Evolutionary conservation across 2,329 filamentous ascomycete species (phyloP).

Genomic region (Colletotrichum tofieldiae): DNA sequence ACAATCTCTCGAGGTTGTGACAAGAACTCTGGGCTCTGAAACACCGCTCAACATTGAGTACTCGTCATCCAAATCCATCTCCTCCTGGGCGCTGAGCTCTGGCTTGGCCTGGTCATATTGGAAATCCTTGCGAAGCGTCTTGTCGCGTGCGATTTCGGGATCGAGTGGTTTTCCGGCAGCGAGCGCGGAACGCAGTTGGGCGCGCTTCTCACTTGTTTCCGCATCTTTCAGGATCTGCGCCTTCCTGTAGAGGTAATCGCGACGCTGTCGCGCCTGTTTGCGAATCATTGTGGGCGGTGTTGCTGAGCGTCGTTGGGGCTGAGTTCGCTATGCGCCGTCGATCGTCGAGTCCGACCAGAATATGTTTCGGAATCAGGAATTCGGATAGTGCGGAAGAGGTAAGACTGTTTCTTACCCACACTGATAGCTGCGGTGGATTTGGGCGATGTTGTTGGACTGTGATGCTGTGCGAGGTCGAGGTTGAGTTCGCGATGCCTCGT

Average conservation of each 20-base stretch:
- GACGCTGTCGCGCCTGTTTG: slow-evolving; percentile 60
- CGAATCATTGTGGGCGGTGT: slow-evolving; percentile 44
- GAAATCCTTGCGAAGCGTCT: slow-evolving; percentile 86
- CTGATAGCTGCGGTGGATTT: background rate
- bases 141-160: slow-evolving; percentile 88
- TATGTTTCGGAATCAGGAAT: too few species aligned
- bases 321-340: background rate
- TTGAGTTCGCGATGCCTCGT: slow-evolving; percentile 1
- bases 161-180: slow-evolving; percentile 91
- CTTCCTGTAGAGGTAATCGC: slow-evolving; percentile 84
- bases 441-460: background rate
- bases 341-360: background rate
- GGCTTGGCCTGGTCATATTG: slow-evolving; percentile 91
- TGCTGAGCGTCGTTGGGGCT: background rate
- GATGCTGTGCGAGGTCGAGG: background rate
- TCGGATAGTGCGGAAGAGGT: background rate
- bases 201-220: slow-evolving; percentile 92
- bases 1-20: slow-evolving; percentile 89
- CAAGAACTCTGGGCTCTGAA: slow-evolving; percentile 74
- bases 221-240: slow-evolving; percentile 91
- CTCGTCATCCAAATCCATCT: slow-evolving; percentile 87
- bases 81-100: slow-evolving; percentile 77
- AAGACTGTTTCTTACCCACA: background rate
- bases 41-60: slow-evolving; percentile 93
- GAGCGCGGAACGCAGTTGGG: slow-evolving; percentile 87